phyloP scores from a whole-genome alignment of 2,329 filamentous ascomycete genomes.

The Talaromyces islandicus region DNA sequence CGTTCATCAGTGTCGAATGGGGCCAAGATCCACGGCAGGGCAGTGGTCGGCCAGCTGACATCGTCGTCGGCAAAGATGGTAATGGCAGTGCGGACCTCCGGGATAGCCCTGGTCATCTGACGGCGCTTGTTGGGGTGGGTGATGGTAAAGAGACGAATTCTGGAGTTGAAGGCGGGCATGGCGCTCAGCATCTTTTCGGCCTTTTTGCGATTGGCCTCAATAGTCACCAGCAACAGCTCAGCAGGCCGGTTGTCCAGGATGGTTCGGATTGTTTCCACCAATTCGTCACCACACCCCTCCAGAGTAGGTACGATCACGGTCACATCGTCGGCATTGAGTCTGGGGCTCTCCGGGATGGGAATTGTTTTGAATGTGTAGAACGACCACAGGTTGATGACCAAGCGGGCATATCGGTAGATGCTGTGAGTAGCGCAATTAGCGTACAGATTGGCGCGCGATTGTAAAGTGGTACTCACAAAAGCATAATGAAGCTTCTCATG shows the following conservation, averaged over 20 bases:
- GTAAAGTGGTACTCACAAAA: conserved; percentile 30
- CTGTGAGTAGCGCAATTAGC: conserved; percentile 40
- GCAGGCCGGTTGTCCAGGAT: conserved; percentile 52
- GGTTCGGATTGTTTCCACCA: conserved; percentile 68
- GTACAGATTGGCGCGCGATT: background rate
- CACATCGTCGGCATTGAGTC: conserved; percentile 73
- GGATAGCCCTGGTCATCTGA: conserved; percentile 87
- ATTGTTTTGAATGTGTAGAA: conserved; percentile 86
- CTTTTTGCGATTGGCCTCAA: conserved; percentile 67
- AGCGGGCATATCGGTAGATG: conserved; percentile 79
- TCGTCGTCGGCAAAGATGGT: conserved; percentile 95
- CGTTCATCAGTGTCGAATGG: conserved; percentile 73
- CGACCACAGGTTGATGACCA: conserved; percentile 77
- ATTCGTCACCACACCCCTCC: conserved; percentile 76
- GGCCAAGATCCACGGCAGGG: conserved; percentile 86
- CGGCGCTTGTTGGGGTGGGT: conserved; percentile 90
- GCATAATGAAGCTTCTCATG: conserved; percentile 34
- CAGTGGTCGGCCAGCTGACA: conserved; percentile 81
- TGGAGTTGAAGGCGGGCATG: conserved; percentile 54
- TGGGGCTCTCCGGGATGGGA: conserved; percentile 74
- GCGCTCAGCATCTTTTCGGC: conserved; percentile 56
- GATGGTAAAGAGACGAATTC: conserved; percentile 69
- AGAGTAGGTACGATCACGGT: conserved; percentile 93
- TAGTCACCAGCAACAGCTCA: conserved; percentile 79
- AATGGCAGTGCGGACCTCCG: conserved; percentile 73